Base-by-base conservation (phyloP, 2,329 filamentous ascomycete species). In the Fusarium torulosum region DNA sequence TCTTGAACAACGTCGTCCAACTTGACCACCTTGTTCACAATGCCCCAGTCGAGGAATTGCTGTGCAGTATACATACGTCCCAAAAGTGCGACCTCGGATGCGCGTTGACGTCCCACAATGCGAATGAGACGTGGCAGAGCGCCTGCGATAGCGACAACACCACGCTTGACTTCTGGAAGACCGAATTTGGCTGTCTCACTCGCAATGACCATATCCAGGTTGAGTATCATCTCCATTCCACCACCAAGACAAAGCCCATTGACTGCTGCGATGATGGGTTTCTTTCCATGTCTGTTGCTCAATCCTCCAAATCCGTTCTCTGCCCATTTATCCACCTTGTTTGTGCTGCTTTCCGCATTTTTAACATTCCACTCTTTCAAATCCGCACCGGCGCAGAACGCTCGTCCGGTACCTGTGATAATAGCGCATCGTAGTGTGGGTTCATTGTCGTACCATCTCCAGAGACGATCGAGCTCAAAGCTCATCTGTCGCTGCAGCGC, bases 241-340 rank as follows among this genome's bases (percentile, higher is more conserved):
- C 91, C 91, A 21, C 91, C 91, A 38, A 91, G 82, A 63, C 90
- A 91, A 17, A 90, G 80, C 3, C 91, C 91, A 74, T 93, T 92
- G 27, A 93, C 89, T 2, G 91, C 91, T 6, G 88, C 90, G 33
- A 94, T 85, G 53, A 94, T 82, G 4, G 91, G 91, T 74, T 94
- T 94, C 76, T 86, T 87, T 47, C 90, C 90, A 4, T 77, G 75
- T 37, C 91, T 83, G 64, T 91, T 87, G 55, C 85, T 88, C 33
- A 93, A 77, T 0, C 85, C 90, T n/a, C 86, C 89, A 61, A 92
- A 90, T 23, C 74, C 72, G 61, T 83, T 82, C 11, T 72, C 66
- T 13, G 80, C 77, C 27, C 74, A 75, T 54, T 75, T 75, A 25
- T 69, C 63, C 81, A 84, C 87, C 75, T 88, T 49, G 15, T 23